Percentiles rank a stretch among this genome's conserved stretches.
These are phyloP conservation scores for Toxoplasma gondii DNA, from an alignment of 169 alveolate genomes.

Conservation along the genomic window DNA sequence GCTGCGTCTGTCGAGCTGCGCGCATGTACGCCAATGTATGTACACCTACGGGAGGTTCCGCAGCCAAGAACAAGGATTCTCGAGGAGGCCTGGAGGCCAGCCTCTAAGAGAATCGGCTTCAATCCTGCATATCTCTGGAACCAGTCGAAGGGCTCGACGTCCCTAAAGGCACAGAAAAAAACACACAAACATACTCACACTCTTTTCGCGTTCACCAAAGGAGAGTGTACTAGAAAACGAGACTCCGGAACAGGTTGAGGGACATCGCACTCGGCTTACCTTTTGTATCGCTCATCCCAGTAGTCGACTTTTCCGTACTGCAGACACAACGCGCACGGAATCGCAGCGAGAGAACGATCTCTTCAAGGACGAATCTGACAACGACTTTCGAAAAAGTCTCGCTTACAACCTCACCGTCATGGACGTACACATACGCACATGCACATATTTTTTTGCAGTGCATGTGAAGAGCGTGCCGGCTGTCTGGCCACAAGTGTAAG, in stretches of 20 bases:
- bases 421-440: not conserved
- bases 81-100: constrained; percentile 77
- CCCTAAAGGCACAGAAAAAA: constrained; percentile 69
- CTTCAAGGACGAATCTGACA: not conserved
- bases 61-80: constrained; percentile 87
- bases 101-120: constrained; percentile 84
- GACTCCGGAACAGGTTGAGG: not conserved
- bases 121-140: constrained; percentile 89
- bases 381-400: not conserved
- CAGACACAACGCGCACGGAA: not conserved
- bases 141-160: constrained; percentile 94
- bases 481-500: not conserved
- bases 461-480: not conserved
- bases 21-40: not conserved
- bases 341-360: not conserved
- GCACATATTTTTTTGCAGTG: not conserved
- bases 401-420: not conserved
- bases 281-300: constrained; percentile 93
- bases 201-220: not conserved
- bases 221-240: not conserved
- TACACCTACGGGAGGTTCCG: constrained; percentile 88
- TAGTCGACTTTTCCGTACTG: constrained; percentile 86
- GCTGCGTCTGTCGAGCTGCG: too few relatives aligned
- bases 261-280: not conserved
- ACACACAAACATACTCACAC: not conserved